phyloP scores from a whole-genome alignment of 2,329 filamentous ascomycete genomes.

The Fusarium gaditjirri region DNA sequence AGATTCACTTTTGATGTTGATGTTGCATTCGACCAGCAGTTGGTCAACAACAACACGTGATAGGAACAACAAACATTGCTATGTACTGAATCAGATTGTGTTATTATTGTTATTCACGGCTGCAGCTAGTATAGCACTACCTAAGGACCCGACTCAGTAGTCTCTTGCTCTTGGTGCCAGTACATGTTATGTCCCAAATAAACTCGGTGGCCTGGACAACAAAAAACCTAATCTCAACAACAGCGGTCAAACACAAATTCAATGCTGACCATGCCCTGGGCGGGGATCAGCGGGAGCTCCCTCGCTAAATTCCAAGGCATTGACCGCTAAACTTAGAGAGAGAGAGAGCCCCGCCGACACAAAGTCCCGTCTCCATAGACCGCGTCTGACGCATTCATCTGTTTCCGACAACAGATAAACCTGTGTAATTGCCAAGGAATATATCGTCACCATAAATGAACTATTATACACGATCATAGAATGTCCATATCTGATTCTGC shows the following conservation, averaged over 20 bases:
- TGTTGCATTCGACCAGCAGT: conserved; percentile 14
- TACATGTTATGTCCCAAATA: neutral
- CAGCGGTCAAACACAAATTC: conserved; percentile 35
- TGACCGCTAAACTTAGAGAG: conserved; percentile 23
- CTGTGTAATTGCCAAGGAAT: neutral
- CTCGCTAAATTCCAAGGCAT: conserved; percentile 27
- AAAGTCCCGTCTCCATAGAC: neutral
- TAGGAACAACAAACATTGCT: neutral
- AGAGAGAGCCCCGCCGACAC: conserved; percentile 3
- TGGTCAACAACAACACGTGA: conserved; percentile 32
- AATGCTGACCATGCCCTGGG: conserved; percentile 15
- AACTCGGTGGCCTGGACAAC: conserved; percentile 35
- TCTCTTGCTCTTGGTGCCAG: neutral
- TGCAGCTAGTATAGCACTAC: neutral
- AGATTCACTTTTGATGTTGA: conserved; percentile 14
- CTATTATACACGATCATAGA: neutral
- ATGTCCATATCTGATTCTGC: too few relatives aligned
- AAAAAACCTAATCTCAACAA: conserved; percentile 29
- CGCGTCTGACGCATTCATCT: conserved; percentile 14
- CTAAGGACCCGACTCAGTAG: neutral
- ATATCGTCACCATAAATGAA: neutral
- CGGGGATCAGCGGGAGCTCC: conserved; percentile 31
- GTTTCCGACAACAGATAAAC: neutral
- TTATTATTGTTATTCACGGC: neutral
- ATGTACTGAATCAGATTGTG: neutral